Percentiles rank a stretch among this genome's conserved stretches.
Conservation (phyloP, 345 rosid species). For the Hirschfeldia incana region DNA sequence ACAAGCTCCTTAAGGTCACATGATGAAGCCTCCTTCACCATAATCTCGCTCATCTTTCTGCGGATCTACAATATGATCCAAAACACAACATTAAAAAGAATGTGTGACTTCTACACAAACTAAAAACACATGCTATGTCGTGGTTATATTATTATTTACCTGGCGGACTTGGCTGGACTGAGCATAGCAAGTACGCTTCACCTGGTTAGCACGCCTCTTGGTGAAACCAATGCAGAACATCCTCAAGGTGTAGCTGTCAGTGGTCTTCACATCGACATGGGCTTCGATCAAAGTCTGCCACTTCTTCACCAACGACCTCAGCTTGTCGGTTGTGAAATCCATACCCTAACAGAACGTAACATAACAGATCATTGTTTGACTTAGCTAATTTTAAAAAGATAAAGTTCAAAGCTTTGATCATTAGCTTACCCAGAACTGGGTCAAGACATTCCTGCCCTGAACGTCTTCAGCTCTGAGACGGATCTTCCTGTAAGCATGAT, state of each 20-base stretch:
- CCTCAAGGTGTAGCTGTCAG: constrained; percentile 77
- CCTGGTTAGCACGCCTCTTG: constrained; percentile 87
- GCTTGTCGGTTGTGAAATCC: constrained; percentile 89
- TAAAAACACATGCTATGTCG: not conserved
- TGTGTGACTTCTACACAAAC: not conserved
- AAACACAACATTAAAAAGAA: too few species aligned
- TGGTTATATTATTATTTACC: constrained; percentile 17
- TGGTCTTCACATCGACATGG: constrained; percentile 93
- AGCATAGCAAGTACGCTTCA: constrained; percentile 92
- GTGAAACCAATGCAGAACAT: constrained; percentile 92
- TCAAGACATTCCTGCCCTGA: constrained; percentile 83
- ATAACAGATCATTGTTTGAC: not conserved
- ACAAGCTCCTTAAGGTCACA: constrained; percentile 87
- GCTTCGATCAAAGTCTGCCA: constrained; percentile 96
- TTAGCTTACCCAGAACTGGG: constrained; percentile 98
- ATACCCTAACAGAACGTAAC: constrained; percentile 56
- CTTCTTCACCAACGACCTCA: constrained; percentile 89
- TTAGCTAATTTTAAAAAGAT: not conserved
- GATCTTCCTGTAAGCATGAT: constrained; percentile 80
- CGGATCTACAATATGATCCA: constrained; percentile 56
- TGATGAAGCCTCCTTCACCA: constrained; percentile 73
- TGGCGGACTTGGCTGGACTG: constrained; percentile 91
- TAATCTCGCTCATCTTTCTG: constrained; percentile 85
- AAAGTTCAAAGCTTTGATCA: too few species aligned
- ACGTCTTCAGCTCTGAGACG: constrained; percentile 93